Percentiles rank a stretch among this genome's conserved stretches.
Evolutionary conservation across 805 yeast genomes (phyloP).

Genomic region (Candida ortonii): DNA sequence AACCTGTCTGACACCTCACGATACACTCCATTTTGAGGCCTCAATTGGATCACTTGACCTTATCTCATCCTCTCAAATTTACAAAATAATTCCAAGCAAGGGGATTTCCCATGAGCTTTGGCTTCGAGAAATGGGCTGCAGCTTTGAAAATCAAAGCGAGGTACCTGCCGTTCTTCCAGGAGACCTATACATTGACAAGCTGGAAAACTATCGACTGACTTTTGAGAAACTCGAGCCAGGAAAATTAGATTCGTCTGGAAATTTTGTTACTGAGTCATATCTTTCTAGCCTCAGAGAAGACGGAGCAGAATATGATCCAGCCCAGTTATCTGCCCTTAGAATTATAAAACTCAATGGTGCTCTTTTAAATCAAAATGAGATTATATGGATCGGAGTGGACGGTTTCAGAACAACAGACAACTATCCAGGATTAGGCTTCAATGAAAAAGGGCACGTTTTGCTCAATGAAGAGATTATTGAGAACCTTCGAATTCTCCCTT

Average conservation of each 20-base stretch:
- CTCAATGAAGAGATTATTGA: constrained; percentile 21
- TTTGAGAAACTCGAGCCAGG: constrained; percentile 46
- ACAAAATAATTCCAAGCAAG: constrained; percentile 7
- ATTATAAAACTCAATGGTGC: constrained; percentile 28
- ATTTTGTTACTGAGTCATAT: constrained; percentile 28
- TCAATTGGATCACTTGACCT: constrained; percentile 15
- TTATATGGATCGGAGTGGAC: constrained; percentile 31
- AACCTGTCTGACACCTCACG: constrained; percentile 7
- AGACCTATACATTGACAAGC: constrained; percentile 39
- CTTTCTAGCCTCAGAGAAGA: no score
- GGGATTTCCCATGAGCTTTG: constrained; percentile 4
- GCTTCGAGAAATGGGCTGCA: constrained; percentile 4
- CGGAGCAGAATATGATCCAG: neutral
- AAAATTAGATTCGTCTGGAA: constrained; percentile 39
- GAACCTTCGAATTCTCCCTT: constrained; percentile 27
- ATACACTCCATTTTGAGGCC: constrained; percentile 14
- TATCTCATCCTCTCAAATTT: constrained; percentile 8
- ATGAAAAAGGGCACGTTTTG: constrained; percentile 15
- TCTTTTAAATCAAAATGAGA: constrained; percentile 13
- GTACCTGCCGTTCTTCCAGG: constrained; percentile 15
- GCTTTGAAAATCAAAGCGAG: neutral
- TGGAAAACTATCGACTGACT: constrained; percentile 42
- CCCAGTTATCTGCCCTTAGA: constrained; percentile 13
- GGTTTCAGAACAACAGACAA: neutral
- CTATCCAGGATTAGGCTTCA: constrained; percentile 8